These are phyloP conservation scores for Penicillium steckii DNA, from an alignment of 495 filamentous ascomycete genomes.

Conservation along the genomic window DNA sequence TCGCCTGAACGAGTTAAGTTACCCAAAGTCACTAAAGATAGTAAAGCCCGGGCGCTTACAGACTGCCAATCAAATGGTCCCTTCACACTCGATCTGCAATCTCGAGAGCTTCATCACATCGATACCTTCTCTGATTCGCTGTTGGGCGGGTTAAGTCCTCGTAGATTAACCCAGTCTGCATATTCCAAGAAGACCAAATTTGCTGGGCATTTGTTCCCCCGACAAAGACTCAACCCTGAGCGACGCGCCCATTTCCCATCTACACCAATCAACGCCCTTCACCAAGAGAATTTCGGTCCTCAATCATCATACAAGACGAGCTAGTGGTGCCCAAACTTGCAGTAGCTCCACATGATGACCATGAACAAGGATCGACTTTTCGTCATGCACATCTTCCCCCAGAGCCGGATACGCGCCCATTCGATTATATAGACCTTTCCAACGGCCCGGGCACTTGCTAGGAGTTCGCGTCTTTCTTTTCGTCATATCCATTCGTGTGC, in stretches of 20 bases:
- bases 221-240: conserved; percentile 7
- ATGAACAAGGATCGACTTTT: conserved; percentile 17
- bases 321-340: conserved; percentile 35
- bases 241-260: conserved; percentile 22
- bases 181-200: not conserved
- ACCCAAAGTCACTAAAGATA: conserved; percentile 29
- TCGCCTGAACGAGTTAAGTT: not conserved
- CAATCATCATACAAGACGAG: conserved; percentile 5
- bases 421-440: conserved; percentile 24
- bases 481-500: conserved; percentile 27
- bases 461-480: conserved; percentile 25
- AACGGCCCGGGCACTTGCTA: conserved; percentile 10
- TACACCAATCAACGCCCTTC: conserved; percentile 16
- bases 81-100: conserved; percentile 4
- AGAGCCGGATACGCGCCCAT: conserved; percentile 8
- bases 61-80: conserved; percentile 20
- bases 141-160: conserved; percentile 2
- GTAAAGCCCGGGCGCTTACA: conserved; percentile 30
- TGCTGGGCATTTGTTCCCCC: conserved; percentile 1
- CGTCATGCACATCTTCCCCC: conserved; percentile 12
- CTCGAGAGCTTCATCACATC: conserved; percentile 23
- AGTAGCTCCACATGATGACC: conserved; percentile 34
- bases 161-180: not conserved
- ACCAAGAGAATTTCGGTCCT: not conserved
- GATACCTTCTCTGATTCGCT: conserved; percentile 1